A percentile compares a stretch with the other conserved stretches of the same genome.
phyloP scores from a whole-genome alignment of 352 stramenopile species.

The Blastocystis sp. region DNA sequence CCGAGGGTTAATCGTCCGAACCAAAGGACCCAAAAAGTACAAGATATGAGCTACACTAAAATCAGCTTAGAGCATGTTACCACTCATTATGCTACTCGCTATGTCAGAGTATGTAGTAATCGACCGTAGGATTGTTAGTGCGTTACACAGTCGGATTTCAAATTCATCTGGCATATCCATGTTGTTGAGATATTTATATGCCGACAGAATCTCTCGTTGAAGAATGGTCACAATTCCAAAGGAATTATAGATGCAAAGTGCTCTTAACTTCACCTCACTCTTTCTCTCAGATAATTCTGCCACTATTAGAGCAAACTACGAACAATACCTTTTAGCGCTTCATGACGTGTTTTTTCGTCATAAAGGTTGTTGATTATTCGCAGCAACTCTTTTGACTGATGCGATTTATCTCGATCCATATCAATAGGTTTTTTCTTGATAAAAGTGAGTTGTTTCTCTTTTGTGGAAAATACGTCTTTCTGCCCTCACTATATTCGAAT shows the following conservation, averaged over 20 bases:
- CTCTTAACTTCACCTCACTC: background rate
- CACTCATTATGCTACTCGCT: background rate
- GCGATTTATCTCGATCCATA: background rate
- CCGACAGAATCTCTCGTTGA: constrained; percentile 7
- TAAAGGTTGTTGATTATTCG: constrained; percentile 9
- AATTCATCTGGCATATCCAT: background rate
- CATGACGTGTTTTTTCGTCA: constrained; percentile 27
- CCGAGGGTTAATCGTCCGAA: background rate
- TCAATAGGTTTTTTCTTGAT: background rate
- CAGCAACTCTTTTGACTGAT: background rate
- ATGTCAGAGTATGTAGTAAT: constrained; percentile 1
- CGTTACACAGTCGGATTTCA: constrained; percentile 28
- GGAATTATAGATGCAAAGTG: constrained; percentile 26
- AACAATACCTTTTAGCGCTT: background rate
- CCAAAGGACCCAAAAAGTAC: constrained; percentile 39
- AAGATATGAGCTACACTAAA: constrained; percentile 13
- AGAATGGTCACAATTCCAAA: constrained; percentile 56
- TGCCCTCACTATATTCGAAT: too few relatives aligned
- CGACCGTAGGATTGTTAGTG: constrained; percentile 35
- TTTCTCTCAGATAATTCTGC: constrained; percentile 17
- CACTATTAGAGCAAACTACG: background rate
- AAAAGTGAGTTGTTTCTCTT: too few relatives aligned
- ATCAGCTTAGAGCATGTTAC: background rate
- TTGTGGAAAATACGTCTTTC: too few relatives aligned
- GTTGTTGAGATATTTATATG: constrained; percentile 30